Conservation (phyloP, 495 filamentous ascomycete genomes). For the Aspergillus carlsbadensis region DNA sequence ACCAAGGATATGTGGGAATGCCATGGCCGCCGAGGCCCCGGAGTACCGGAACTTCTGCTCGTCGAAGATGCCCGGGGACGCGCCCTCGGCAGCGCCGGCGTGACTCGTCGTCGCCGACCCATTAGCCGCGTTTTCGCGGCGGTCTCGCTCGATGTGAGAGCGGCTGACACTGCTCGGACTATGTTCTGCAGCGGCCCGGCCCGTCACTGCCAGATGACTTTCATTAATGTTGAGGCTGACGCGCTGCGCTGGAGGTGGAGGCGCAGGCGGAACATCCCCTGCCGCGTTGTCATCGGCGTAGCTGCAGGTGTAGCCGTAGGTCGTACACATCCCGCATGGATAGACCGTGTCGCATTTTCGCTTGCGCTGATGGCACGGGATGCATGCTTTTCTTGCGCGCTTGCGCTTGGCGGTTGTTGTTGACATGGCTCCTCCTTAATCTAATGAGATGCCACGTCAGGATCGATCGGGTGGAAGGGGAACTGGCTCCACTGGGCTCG, state of each 20-base stretch:
- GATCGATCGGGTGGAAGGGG: too few species aligned
- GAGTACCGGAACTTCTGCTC: slow-evolving; percentile 31
- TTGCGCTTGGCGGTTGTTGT: slow-evolving; percentile 27
- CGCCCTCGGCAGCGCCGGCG: slow-evolving; percentile 13
- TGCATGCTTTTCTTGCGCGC: slow-evolving; percentile 33
- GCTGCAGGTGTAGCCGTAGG: slow-evolving; percentile 30
- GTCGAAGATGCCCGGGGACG: slow-evolving; percentile 31
- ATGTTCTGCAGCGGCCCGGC: neutral
- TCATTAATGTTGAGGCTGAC: slow-evolving; percentile 8
- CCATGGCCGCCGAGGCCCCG: slow-evolving; percentile 33
- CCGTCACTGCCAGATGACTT: too few species aligned
- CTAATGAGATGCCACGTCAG: too few species aligned
- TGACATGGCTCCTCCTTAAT: slow-evolving; percentile 22
- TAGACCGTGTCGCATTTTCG: slow-evolving; percentile 32
- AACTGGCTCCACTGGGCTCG: too few species aligned
- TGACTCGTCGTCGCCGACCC: slow-evolving; percentile 21
- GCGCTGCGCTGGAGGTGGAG: slow-evolving; percentile 14
- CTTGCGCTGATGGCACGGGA: slow-evolving; percentile 37
- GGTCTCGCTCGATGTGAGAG: neutral
- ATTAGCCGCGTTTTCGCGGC: slow-evolving; percentile 14
- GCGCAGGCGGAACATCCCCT: too few species aligned
- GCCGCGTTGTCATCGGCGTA: slow-evolving; percentile 25
- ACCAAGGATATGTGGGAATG: slow-evolving; percentile 33
- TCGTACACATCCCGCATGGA: slow-evolving; percentile 32
- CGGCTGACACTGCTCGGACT: neutral